A percentile compares a stretch with the other conserved stretches of the same genome.
phyloP scores from a whole-genome alignment of 108 stramenopile genomes.

The Pseudonitzschia multistriata region DNA sequence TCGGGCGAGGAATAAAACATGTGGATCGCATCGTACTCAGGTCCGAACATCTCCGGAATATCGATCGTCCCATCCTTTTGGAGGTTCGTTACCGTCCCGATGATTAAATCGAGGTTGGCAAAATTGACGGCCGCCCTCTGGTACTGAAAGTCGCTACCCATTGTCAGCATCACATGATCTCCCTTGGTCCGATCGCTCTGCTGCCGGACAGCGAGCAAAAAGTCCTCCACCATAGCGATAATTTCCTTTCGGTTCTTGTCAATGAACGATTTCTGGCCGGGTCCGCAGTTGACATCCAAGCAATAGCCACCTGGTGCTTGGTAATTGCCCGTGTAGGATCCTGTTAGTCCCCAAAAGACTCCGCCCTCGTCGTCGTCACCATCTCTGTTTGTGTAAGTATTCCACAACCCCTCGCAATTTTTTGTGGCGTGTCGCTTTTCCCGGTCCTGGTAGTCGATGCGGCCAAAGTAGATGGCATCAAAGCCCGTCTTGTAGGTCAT shows the following conservation, averaged over 20 bases:
- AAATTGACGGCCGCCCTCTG: conserved; percentile 31
- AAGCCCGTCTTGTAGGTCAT: conserved; percentile 82
- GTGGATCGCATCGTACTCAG: conserved; percentile 64
- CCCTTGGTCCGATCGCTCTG: conserved; percentile 75
- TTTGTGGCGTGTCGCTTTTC: conserved; percentile 54
- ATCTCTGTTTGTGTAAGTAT: conserved; percentile 36
- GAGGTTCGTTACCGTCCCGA: conserved; percentile 12
- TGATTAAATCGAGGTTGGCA: conserved; percentile 34
- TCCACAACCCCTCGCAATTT: conserved; percentile 86
- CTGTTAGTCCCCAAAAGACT: conserved; percentile 88
- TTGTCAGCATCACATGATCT: conserved; percentile 85
- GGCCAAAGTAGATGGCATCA: conserved; percentile 91
- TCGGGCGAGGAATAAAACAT: conserved; percentile 88
- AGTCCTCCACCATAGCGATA: conserved; percentile 37
- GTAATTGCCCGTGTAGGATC: conserved; percentile 78
- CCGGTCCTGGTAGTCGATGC: conserved; percentile 95
- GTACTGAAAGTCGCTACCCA: conserved; percentile 77
- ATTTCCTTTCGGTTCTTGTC: conserved; percentile 43
- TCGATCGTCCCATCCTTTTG: conserved; percentile 17
- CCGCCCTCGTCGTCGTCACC: conserved; percentile 15
- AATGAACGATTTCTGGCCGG: conserved; percentile 54
- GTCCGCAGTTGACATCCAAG: conserved; percentile 63
- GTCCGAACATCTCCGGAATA: conserved; percentile 43
- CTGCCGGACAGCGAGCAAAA: conserved; percentile 50
- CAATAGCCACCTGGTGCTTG: conserved; percentile 74